phyloP scores from a whole-genome alignment of 352 stramenopile genomes.

The Globisporangium abappressorium region DNA sequence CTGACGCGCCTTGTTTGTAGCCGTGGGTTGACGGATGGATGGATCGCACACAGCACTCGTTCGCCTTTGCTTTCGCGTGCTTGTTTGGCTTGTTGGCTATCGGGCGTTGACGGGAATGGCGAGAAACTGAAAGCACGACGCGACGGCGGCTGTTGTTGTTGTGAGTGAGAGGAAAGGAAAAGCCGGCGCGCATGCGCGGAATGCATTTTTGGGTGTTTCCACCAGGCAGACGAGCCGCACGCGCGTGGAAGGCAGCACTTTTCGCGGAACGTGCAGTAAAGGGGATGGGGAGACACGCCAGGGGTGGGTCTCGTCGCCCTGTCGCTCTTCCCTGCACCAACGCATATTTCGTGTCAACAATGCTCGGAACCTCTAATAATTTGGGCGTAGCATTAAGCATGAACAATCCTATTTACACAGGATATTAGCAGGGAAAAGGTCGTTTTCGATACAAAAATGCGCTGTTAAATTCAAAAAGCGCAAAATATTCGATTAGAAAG shows the following conservation, averaged over 20 bases:
- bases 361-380: background rate
- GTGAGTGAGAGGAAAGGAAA: background rate
- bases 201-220: background rate
- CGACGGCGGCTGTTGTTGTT: background rate
- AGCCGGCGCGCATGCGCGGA: background rate
- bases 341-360: background rate
- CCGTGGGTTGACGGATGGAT: background rate
- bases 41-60: background rate
- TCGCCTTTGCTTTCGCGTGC: background rate
- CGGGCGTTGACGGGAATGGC: background rate
- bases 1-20: background rate
- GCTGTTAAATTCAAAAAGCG: background rate
- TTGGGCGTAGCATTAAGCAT: too few relatives aligned
- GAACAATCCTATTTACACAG: background rate
- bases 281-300: background rate
- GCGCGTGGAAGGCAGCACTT: background rate
- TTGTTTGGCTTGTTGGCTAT: background rate
- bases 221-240: background rate
- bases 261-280: conserved; percentile 1
- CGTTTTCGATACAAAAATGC: background rate
- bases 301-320: background rate
- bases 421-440: background rate
- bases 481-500: background rate
- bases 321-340: background rate
- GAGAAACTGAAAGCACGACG: too few relatives aligned